Evolutionary conservation across 306 rosid species (phyloP), one percentile per base, ranked within the genome.

Genomic region (Pyrus bretschneideri): DNA sequence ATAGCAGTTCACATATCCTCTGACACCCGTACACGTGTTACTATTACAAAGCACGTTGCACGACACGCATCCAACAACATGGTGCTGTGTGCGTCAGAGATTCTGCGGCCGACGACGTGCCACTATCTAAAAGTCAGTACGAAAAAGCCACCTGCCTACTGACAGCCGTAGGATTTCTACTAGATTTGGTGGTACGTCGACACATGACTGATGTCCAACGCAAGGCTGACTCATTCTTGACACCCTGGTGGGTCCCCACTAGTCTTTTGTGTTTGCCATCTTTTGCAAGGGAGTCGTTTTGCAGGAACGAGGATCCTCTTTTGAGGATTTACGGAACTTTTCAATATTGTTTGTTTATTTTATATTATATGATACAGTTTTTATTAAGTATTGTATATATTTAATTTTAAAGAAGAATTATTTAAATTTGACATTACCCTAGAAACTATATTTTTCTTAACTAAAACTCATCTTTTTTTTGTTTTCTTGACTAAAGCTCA

Each of bases 221-320:
- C 88, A 70, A 5, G 11, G 79, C 91, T 85, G 91, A 88, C 82
- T 87, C 93, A 81, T 29, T 30, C 17, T 0, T 69, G 82, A 78
- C 62, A 54, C 19, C 40, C 2, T 6, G 40, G 40, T 35, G 40
- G 40, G 8, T 35, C 40, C 40, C 40, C 40, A 35, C 40, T 1
- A 1, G 40, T 9, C 9, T 35, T 35, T 6, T 35, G 40, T 6
- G 40, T 35, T 35, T 6, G 1, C 40, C 9, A 35, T 35, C 40
- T 35, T 35, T 35, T 35, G 40, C 40, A 35, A 35, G 40, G 40
- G 40, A 35, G 40, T 0, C 1, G 40, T 6, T 35, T 4, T 30
- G 33, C 27, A 25, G 27, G 35, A 33, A 33, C 5, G 6, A 0
- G 6, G 6, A 33, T 33, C 5, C 0, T 33, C 35, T 33, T 30